phyloP scores from a whole-genome alignment of 305 asterid genomes.

The Withania somnifera region DNA sequence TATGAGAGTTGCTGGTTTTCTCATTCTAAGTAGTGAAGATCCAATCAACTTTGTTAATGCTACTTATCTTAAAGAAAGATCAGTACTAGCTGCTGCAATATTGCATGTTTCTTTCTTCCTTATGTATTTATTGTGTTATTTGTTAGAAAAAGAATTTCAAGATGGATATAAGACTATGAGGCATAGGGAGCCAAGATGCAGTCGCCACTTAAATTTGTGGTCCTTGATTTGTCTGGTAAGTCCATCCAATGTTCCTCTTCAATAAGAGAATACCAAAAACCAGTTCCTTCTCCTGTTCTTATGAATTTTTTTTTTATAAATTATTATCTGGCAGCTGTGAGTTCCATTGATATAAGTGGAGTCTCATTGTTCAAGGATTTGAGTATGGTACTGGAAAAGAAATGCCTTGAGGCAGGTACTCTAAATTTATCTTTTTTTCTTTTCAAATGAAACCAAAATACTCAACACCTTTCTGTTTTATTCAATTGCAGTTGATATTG shows the following conservation, averaged over 20 bases:
- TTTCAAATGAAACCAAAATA: background rate
- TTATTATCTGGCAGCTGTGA: constrained; percentile 50
- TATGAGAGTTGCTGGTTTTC: constrained; percentile 41
- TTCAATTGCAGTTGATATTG: constrained; percentile 47
- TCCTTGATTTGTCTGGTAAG: constrained; percentile 77
- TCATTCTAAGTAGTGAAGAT: constrained; percentile 64
- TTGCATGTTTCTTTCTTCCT: background rate
- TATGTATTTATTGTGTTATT: background rate
- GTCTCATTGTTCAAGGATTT: constrained; percentile 68
- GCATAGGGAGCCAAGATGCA: constrained; percentile 26
- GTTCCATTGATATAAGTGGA: constrained; percentile 69
- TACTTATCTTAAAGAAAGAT: constrained; percentile 81
- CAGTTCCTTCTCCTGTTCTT: background rate
- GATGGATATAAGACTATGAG: constrained; percentile 68
- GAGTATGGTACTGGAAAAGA: constrained; percentile 49
- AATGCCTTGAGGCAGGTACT: constrained; percentile 54
- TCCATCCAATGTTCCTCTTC: background rate
- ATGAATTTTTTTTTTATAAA: background rate
- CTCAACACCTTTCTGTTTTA: background rate
- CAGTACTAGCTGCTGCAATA: background rate
- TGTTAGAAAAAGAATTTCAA: constrained; percentile 36
- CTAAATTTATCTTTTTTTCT: background rate
- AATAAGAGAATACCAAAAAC: background rate
- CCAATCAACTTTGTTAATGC: constrained; percentile 76
- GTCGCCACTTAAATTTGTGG: constrained; percentile 34